phyloP scores from a whole-genome alignment of 2,329 filamentous ascomycete genomes.

The Alternaria longipes region DNA sequence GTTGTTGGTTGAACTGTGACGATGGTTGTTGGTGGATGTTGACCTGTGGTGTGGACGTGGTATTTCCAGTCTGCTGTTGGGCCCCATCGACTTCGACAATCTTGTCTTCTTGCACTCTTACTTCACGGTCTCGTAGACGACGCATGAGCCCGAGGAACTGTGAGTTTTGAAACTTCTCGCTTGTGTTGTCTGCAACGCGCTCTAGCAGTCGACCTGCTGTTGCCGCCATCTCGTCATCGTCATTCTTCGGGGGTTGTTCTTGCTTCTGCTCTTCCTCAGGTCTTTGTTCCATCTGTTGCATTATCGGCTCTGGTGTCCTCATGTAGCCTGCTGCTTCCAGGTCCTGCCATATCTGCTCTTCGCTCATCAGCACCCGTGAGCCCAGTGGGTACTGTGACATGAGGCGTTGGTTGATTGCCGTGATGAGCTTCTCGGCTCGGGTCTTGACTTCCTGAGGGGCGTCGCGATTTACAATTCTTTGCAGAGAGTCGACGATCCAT shows the following conservation, averaged over 20 bases:
- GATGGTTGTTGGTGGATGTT: background rate
- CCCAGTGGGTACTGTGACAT: slow-evolving; percentile 49
- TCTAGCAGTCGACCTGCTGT: slow-evolving; percentile 77
- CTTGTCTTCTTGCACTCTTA: slow-evolving; percentile 75
- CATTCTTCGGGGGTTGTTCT: slow-evolving; percentile 40
- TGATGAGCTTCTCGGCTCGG: slow-evolving; percentile 40
- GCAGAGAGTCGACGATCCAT: slow-evolving; percentile 46
- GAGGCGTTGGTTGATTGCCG: slow-evolving; percentile 44
- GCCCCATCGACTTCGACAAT: slow-evolving; percentile 63
- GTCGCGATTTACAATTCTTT: slow-evolving; percentile 38
- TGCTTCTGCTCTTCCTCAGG: slow-evolving; percentile 40
- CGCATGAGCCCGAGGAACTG: slow-evolving; percentile 81
- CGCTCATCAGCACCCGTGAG: slow-evolving; percentile 28
- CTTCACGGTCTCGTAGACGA: slow-evolving; percentile 74
- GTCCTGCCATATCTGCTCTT: slow-evolving; percentile 42
- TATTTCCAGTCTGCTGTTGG: background rate
- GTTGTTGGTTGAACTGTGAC: background rate
- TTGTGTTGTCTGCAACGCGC: slow-evolving; percentile 73
- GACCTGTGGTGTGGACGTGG: background rate
- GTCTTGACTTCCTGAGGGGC: slow-evolving; percentile 37
- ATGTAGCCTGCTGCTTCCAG: slow-evolving; percentile 44
- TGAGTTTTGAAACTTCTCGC: slow-evolving; percentile 79
- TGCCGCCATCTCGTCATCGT: slow-evolving; percentile 73
- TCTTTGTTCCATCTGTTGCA: slow-evolving; percentile 32
- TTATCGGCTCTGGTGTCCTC: slow-evolving; percentile 23